Percentiles rank a stretch among this genome's conserved stretches.
Conservation (phyloP, 2,329 filamentous ascomycete genomes). For the Fusarium heterosporum region DNA sequence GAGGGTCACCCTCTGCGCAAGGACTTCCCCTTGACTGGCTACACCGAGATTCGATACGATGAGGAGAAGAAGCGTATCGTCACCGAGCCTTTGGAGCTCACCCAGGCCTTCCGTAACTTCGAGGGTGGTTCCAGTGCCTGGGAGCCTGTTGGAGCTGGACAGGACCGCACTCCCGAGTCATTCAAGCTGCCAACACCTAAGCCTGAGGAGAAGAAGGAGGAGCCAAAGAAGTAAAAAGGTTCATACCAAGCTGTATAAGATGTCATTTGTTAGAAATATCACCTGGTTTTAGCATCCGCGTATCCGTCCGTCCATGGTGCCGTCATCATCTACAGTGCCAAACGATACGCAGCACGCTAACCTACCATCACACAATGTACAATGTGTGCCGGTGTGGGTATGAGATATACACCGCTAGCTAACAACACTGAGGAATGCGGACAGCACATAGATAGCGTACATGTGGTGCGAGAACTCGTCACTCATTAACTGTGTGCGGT, state of each 20-base stretch:
- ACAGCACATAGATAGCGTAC: constrained; percentile 33
- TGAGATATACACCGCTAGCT: constrained; percentile 23
- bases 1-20: constrained; percentile 97
- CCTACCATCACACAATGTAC: constrained; percentile 18
- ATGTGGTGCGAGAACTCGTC: constrained; percentile 28
- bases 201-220: constrained; percentile 90
- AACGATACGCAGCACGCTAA: constrained; percentile 18
- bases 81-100: constrained; percentile 96
- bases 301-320: constrained; percentile 11
- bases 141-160: constrained; percentile 75
- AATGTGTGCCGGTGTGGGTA: constrained; percentile 7
- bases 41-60: constrained; percentile 97
- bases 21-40: constrained; percentile 97
- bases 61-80: constrained; percentile 99
- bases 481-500: constrained; percentile 23
- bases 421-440: constrained; percentile 29
- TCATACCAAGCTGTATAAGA: constrained; percentile 49
- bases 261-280: constrained; percentile 50
- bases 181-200: constrained; percentile 97
- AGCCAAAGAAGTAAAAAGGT: constrained; percentile 84
- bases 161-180: constrained; percentile 82
- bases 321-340: constrained; percentile 25
- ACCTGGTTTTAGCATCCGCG: constrained; percentile 43
- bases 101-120: constrained; percentile 98
- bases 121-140: constrained; percentile 83